A percentile compares a stretch with the other conserved stretches of the same genome.
phyloP scores from a whole-genome alignment of 176 grass and related monocot genomes.

The Musa troglodytarum region DNA sequence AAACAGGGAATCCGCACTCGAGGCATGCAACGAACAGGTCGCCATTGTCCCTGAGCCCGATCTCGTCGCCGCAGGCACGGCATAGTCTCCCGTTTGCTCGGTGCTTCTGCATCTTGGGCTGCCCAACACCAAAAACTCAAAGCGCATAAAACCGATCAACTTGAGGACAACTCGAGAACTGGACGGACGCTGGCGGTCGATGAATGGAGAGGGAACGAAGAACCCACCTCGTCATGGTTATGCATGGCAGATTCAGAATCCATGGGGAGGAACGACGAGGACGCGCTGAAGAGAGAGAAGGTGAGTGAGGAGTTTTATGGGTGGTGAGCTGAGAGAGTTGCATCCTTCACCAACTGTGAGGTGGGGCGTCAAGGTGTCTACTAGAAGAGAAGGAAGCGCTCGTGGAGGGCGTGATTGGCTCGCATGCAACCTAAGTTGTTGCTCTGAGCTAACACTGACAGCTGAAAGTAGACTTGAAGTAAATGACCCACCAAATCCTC shows the following conservation, averaged over 20 bases:
- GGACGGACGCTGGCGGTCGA: too few species aligned
- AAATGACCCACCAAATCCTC: not conserved
- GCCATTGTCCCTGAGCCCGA: constrained; percentile 41
- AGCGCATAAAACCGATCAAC: not conserved
- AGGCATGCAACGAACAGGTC: constrained; percentile 65
- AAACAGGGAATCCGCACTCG: constrained; percentile 81
- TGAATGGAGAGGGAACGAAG: not conserved
- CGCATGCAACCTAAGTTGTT: not conserved
- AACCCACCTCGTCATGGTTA: not conserved
- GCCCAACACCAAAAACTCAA: not conserved
- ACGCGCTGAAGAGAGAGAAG: not conserved
- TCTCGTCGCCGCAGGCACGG: constrained; percentile 64
- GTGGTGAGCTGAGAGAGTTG: not conserved
- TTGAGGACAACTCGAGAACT: not conserved
- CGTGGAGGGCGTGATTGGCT: not conserved
- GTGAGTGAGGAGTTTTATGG: not conserved
- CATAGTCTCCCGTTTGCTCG: constrained; percentile 46
- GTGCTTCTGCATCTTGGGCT: constrained; percentile 34
- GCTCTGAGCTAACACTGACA: not conserved
- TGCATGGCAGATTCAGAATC: not conserved
- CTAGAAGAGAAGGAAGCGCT: not conserved
- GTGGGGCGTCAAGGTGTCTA: not conserved
- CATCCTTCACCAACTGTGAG: not conserved
- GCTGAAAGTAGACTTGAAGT: not conserved
- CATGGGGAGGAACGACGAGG: not conserved